A percentile compares a stretch with the other conserved stretches of the same genome.
Evolutionary conservation across 176 grass and related monocot genomes (phyloP).

Genomic region (Urochloa ruziziensis): DNA sequence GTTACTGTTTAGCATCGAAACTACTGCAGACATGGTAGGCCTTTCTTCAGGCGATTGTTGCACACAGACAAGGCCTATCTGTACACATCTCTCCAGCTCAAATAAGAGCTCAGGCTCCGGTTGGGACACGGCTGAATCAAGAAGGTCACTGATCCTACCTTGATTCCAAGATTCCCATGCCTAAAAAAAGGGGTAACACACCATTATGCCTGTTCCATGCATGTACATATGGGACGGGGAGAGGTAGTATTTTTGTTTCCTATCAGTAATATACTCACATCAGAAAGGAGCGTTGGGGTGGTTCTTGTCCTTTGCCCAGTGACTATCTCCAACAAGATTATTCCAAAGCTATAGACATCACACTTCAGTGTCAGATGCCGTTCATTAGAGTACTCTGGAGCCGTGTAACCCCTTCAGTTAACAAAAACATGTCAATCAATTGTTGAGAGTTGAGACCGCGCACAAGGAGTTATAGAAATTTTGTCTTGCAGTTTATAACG

Average conservation of each 20-base stretch:
- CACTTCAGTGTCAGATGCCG: neutral
- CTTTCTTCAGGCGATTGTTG: slow-evolving; percentile 32
- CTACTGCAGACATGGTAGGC: slow-evolving; percentile 33
- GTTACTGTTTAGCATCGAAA: slow-evolving; percentile 24
- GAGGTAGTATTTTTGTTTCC: neutral
- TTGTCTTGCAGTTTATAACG: too few species aligned
- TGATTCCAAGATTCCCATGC: slow-evolving; percentile 37
- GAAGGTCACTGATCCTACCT: neutral
- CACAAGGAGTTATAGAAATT: too few species aligned
- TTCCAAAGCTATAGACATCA: slow-evolving; percentile 26
- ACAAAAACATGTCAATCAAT: neutral
- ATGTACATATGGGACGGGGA: neutral
- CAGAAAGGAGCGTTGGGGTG: neutral
- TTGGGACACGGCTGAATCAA: slow-evolving; percentile 4
- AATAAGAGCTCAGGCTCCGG: neutral
- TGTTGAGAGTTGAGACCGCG: too few species aligned
- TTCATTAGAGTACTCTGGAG: neutral
- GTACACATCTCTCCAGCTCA: slow-evolving; percentile 32
- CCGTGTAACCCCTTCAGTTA: neutral
- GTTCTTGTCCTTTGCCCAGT: neutral
- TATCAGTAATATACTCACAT: neutral
- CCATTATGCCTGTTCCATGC: neutral
- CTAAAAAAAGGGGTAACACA: neutral
- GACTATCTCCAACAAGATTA: neutral
- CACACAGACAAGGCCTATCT: slow-evolving; percentile 55